Percentiles rank a stretch among this genome's conserved stretches.
These are phyloP conservation scores for Stentor coeruleus DNA, from an alignment of 73 alveolate genomes.

Conservation along the genomic window DNA sequence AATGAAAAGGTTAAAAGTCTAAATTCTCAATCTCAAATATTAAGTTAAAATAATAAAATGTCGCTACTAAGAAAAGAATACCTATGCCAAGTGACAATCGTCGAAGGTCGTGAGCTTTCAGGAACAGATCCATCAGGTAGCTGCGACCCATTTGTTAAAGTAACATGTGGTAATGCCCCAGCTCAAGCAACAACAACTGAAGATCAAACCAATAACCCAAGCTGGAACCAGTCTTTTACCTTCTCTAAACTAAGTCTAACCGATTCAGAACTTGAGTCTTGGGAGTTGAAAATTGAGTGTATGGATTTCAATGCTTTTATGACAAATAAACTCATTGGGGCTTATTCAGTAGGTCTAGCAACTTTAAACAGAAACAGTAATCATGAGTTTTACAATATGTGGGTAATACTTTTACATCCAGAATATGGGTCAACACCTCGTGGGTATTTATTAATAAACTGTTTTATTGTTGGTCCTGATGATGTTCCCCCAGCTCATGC, in stretches of 20 bases:
- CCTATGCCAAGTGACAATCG: conserved; percentile 65
- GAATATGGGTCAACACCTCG: conserved; percentile 74
- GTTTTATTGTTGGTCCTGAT: conserved; percentile 87
- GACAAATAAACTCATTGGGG: conserved; percentile 76
- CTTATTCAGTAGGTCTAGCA: conserved; percentile 75
- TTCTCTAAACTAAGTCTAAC: conserved; percentile 70
- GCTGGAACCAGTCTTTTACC: conserved; percentile 88
- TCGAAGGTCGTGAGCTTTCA: conserved; percentile 80
- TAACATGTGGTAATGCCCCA: conserved; percentile 68
- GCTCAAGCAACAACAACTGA: conserved; percentile 77
- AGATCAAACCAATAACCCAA: conserved; percentile 65
- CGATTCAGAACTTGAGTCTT: conserved; percentile 77
- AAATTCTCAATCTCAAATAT: not conserved
- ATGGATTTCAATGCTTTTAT: conserved; percentile 67
- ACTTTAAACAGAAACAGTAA: conserved; percentile 78
- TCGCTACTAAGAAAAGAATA: not conserved
- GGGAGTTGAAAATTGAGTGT: conserved; percentile 78
- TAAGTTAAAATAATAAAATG: not conserved
- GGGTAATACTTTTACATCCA: conserved; percentile 80
- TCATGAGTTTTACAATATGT: conserved; percentile 84
- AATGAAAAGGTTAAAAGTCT: not conserved
- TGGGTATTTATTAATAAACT: conserved; percentile 74
- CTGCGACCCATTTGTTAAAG: conserved; percentile 88
- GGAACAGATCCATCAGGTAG: conserved; percentile 87
- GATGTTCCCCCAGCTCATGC: conserved; percentile 95